A percentile compares a stretch with the other conserved stretches of the same genome.
These are phyloP conservation scores for Chloris gayana DNA, from an alignment of 176 grass and related monocot species.

Conservation along the genomic window DNA sequence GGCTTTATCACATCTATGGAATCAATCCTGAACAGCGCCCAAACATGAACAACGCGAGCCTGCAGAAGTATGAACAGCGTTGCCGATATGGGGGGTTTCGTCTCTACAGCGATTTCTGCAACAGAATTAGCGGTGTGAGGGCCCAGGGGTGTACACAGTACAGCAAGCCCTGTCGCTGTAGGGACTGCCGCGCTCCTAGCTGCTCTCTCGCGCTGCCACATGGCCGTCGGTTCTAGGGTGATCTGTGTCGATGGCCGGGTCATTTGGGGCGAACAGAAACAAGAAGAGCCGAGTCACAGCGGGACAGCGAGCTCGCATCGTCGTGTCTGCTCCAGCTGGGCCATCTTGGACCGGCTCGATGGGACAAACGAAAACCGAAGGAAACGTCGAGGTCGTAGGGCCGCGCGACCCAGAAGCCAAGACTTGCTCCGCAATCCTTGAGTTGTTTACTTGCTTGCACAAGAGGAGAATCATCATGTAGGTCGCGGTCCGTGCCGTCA, in stretches of 20 bases:
- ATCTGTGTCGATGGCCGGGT: background rate
- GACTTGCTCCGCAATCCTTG: background rate
- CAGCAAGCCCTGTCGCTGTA: background rate
- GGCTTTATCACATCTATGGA: background rate
- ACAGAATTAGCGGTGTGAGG: background rate
- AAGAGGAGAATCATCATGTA: background rate
- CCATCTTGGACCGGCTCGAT: background rate
- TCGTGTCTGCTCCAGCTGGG: background rate
- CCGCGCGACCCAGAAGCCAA: background rate
- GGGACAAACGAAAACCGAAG: background rate
- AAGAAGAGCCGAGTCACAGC: background rate
- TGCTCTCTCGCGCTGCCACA: background rate
- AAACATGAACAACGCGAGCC: background rate
- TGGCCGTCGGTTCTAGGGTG: background rate
- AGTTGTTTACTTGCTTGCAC: background rate
- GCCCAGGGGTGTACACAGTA: background rate
- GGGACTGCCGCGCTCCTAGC: background rate
- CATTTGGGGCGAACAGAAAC: background rate
- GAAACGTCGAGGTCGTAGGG: background rate
- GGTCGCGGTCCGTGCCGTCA: background rate
- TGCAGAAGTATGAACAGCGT: constrained; percentile 2
- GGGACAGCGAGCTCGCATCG: background rate
- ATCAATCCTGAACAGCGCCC: background rate
- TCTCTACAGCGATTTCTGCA: background rate
- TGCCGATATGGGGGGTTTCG: background rate